A percentile compares a stretch with the other conserved stretches of the same genome.
These are phyloP conservation scores for Ceratobasidium sp. DNA, from an alignment of 1,284 basidiomycete species.

Conservation along the genomic window DNA sequence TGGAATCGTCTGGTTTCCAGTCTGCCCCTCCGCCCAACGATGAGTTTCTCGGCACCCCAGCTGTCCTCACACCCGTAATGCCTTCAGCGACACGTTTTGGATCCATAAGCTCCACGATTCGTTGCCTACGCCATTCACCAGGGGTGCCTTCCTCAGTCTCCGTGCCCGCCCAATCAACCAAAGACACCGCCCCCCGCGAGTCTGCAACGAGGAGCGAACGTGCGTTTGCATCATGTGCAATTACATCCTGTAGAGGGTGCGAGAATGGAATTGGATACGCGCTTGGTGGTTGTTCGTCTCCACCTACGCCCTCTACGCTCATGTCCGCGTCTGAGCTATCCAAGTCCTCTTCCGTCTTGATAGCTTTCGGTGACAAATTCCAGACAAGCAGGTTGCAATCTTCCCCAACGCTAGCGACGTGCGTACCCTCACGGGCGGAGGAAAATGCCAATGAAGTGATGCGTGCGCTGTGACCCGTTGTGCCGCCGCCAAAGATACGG, in stretches of 20 bases:
- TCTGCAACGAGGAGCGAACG: slow-evolving; percentile 82
- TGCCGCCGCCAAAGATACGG: slow-evolving; percentile 77
- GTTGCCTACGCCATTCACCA: slow-evolving; percentile 68
- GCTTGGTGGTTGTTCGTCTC: slow-evolving; percentile 60
- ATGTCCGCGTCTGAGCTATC: slow-evolving; percentile 35
- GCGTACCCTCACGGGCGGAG: slow-evolving; percentile 72
- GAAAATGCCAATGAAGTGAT: slow-evolving; percentile 78
- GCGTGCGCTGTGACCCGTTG: slow-evolving; percentile 63
- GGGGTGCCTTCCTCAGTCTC: slow-evolving; percentile 64
- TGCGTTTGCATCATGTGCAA: slow-evolving; percentile 72
- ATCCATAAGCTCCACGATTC: slow-evolving; percentile 74
- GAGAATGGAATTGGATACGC: slow-evolving; percentile 78
- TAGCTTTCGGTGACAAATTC: slow-evolving; percentile 69
- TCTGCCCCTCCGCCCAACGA: slow-evolving; percentile 68
- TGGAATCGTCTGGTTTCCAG: slow-evolving; percentile 73
- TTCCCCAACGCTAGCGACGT: slow-evolving; percentile 82
- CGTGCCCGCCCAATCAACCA: slow-evolving; percentile 77
- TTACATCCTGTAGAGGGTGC: slow-evolving; percentile 72
- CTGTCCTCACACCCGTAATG: slow-evolving; percentile 57
- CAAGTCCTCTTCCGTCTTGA: slow-evolving; percentile 47
- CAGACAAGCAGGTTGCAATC: slow-evolving; percentile 85
- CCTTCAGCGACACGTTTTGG: slow-evolving; percentile 69
- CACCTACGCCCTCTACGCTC: slow-evolving; percentile 7
- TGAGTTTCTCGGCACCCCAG: slow-evolving; percentile 50
- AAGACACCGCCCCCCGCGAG: slow-evolving; percentile 72